Evolutionary conservation across 176 grass and related monocot species (phyloP).

Genomic region (Oryza brachyantha): DNA sequence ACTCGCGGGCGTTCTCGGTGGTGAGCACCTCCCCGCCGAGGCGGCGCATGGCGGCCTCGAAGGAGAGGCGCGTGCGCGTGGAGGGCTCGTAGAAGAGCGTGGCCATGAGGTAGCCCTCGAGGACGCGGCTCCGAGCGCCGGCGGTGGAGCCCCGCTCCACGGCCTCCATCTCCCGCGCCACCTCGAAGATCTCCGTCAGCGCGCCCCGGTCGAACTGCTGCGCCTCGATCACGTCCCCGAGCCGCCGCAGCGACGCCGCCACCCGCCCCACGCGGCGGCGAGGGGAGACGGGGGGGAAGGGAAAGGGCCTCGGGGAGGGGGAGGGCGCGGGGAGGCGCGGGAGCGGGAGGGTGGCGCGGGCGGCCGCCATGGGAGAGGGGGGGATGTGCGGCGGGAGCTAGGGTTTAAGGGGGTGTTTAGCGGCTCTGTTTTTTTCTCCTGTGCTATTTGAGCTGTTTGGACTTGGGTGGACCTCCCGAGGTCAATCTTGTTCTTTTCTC

Average conservation of each 20-base stretch:
- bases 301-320: not conserved
- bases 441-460: no score
- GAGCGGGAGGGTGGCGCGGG: slow-evolving; percentile 21
- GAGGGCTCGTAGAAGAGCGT: slow-evolving; percentile 96
- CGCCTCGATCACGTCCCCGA: slow-evolving; percentile 81
- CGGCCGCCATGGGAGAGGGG: slow-evolving; percentile 23
- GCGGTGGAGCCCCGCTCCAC: slow-evolving; percentile 56
- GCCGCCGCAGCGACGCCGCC: slow-evolving; percentile 34
- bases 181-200: slow-evolving; percentile 77
- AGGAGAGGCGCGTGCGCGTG: slow-evolving; percentile 82
- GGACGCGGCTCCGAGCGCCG: slow-evolving; percentile 45
- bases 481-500: no score
- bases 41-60: slow-evolving; percentile 85
- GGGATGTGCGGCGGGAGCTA: not conserved
- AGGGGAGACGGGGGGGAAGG: not conserved
- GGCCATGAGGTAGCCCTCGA: slow-evolving; percentile 89
- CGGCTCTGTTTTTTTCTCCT: no score
- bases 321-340: not conserved
- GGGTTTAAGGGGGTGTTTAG: slow-evolving; percentile 47
- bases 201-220: slow-evolving; percentile 72
- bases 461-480: no score
- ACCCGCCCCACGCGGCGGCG: no score
- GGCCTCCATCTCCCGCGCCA: slow-evolving; percentile 85
- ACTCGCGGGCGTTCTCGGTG: slow-evolving; percentile 98
- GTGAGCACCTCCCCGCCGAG: slow-evolving; percentile 89